Evolutionary conservation across 257 asterid species (phyloP), one percentile per base, ranked within the genome.

Genomic region (Thymus quinquecostatus): DNA sequence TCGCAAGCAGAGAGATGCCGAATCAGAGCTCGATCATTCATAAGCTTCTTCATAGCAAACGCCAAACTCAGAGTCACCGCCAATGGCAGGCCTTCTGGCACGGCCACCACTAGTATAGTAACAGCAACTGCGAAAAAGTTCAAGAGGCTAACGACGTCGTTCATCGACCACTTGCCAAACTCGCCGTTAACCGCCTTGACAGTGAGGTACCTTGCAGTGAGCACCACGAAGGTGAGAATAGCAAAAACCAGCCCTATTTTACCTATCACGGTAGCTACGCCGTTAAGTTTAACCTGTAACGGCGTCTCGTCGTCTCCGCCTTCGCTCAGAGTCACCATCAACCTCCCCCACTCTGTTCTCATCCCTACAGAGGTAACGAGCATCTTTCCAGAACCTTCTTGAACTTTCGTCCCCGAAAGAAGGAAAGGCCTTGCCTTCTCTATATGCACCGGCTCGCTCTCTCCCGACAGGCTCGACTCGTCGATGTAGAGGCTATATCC

Each of bases 21-120:
- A 4, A 89, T 89, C 13, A 91, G 77, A 0, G 97, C 97, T 66
- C 30, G 78, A 58, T 87, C 92, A 12, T 77, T 83, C 97, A 91
- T 91, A 67, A 91, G 65, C 55, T 91, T 86, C 82, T 87, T 91
- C 97, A 91, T 88, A 1, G 97, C 97, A 64, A 91, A 91, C 2
- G 97, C 97, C 48, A 91, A 86, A 43, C 96, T 88, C 38, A 91
- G 68, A 29, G 96, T 89, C 56, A 91, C 97, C 45, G 97, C 97
- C 60, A 91, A 70, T 0, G 97, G 96, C 32, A 91, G 82, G 58
- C 97, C 96, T 78, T 91, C 97, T 5, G 97, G 96, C 6, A 91
- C 97, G 2, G 97, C 97, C 64, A 91, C 97, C 1, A 91, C 96
- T 11, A 91, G 83, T 68, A 91, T 88, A 11, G 97, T 89, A 34